Conservation (phyloP, 2,329 filamentous ascomycete species). For the Verticillium nubilum region DNA sequence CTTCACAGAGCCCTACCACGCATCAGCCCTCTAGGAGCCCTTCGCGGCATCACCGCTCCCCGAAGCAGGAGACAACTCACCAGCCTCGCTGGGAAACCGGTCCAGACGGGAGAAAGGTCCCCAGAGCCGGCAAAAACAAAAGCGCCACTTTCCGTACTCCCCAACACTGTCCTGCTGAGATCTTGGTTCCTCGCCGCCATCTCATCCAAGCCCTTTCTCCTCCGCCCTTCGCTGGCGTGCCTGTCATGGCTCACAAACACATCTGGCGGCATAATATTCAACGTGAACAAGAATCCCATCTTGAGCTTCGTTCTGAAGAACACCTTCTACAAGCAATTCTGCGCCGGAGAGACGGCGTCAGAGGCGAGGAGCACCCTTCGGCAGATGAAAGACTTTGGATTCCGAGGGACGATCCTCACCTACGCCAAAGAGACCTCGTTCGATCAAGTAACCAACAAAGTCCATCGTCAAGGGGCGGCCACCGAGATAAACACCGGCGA, state of each 20-base stretch:
- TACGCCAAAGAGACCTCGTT: slow-evolving; percentile 41
- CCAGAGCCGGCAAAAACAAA: not conserved
- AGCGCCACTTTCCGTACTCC: not conserved
- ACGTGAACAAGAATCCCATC: slow-evolving; percentile 44
- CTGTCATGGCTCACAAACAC: not conserved
- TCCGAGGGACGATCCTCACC: slow-evolving; percentile 49
- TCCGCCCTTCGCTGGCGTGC: not conserved
- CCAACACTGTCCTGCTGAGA: not conserved
- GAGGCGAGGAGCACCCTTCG: slow-evolving; percentile 38
- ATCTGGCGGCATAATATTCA: slow-evolving; percentile 18
- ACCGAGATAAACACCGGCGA: not conserved
- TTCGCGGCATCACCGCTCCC: not conserved
- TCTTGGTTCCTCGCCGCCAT: not conserved
- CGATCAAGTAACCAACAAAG: slow-evolving; percentile 25
- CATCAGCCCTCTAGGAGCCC: not conserved
- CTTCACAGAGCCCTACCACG: not conserved
- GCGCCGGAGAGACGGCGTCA: slow-evolving; percentile 41
- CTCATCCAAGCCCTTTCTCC: not conserved
- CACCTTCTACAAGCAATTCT: slow-evolving; percentile 52
- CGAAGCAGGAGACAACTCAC: not conserved
- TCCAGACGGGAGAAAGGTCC: not conserved
- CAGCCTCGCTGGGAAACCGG: not conserved
- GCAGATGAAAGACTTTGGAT: slow-evolving; percentile 40
- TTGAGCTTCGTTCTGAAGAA: slow-evolving; percentile 40
- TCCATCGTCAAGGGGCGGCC: not conserved